These are phyloP conservation scores for Fomitopsis pinicola DNA, from an alignment of 1,284 basidiomycete species.

Conservation along the genomic window DNA sequence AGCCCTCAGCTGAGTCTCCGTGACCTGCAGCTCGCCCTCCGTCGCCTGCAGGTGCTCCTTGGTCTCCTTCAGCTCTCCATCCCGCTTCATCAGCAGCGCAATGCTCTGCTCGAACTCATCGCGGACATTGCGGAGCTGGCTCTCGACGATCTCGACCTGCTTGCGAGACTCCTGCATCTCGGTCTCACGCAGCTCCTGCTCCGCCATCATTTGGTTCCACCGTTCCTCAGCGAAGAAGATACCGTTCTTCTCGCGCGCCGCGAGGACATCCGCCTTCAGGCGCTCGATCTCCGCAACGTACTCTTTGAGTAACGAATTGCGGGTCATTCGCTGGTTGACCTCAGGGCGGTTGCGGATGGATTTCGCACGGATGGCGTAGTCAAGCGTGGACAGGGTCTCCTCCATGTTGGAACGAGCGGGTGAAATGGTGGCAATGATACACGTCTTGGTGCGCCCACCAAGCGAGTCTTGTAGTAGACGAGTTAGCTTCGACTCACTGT, in stretches of 20 bases:
- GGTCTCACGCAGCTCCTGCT: constrained; percentile 72
- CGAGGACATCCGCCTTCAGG: constrained; percentile 86
- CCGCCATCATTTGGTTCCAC: constrained; percentile 79
- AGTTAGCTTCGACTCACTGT: constrained; percentile 88
- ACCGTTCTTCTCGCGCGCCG: constrained; percentile 92
- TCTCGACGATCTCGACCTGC: constrained; percentile 79
- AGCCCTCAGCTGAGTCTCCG: constrained; percentile 49
- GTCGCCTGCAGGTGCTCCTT: constrained; percentile 55
- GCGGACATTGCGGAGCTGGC: constrained; percentile 73
- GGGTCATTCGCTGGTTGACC: constrained; percentile 91
- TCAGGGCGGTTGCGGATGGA: constrained; percentile 96
- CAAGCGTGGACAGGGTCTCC: constrained; percentile 96
- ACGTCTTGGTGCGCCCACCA: constrained; percentile 97
- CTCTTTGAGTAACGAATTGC: constrained; percentile 90
- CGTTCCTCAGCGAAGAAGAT: constrained; percentile 89
- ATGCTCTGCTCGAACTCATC: constrained; percentile 92
- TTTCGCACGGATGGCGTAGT: constrained; percentile 95
- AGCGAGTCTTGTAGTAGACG: constrained; percentile 97
- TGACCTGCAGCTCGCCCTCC: constrained; percentile 48
- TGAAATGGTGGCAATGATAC: constrained; percentile 95
- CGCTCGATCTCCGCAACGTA: constrained; percentile 95
- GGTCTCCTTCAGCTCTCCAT: constrained; percentile 70
- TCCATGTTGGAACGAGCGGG: constrained; percentile 92
- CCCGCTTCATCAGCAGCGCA: constrained; percentile 65
- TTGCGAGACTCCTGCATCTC: constrained; percentile 80